Evolutionary conservation across 2,329 filamentous ascomycete species (phyloP).

Genomic region (Ramichloridium luteum): DNA sequence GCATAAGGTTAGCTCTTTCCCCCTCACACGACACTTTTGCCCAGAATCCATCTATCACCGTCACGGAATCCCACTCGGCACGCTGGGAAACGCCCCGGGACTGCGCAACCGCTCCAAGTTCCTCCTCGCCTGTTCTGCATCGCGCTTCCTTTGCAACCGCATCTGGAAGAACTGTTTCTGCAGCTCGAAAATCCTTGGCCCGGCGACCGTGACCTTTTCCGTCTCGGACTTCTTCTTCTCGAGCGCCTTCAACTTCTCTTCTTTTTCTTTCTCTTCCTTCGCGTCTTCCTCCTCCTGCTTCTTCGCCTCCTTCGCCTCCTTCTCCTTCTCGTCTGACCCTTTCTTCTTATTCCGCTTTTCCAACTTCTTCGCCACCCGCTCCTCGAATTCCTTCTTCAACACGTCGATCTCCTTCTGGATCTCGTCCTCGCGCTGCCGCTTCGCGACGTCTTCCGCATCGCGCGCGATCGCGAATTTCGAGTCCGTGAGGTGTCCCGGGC

Average conservation of each 20-base stretch:
- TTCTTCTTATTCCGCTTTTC: conserved; percentile 38
- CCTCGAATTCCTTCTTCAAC: conserved; percentile 40
- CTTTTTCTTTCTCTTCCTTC: conserved; percentile 30
- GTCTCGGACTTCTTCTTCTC: conserved; percentile 40
- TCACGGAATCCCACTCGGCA: conserved; percentile 67
- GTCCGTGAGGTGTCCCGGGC: conserved; percentile 71
- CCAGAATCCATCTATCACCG: too few relatives aligned
- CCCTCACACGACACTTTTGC: too few relatives aligned
- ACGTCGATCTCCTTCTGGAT: conserved; percentile 37
- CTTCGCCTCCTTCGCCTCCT: conserved; percentile 65
- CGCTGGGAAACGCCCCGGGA: conserved; percentile 71
- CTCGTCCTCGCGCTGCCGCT: conserved; percentile 41
- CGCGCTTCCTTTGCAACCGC: conserved; percentile 64
- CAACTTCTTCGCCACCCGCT: conserved; percentile 33
- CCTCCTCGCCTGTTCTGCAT: conserved; percentile 65
- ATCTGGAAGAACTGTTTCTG: conserved; percentile 87
- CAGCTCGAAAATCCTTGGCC: conserved; percentile 69
- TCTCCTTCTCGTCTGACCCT: conserved; percentile 51
- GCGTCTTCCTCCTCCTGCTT: conserved; percentile 53
- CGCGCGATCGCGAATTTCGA: conserved; percentile 63
- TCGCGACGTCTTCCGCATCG: conserved; percentile 50
- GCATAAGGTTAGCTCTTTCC: too few relatives aligned
- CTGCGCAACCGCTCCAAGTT: conserved; percentile 71
- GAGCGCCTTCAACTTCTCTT: conserved; percentile 30
- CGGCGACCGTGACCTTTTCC: conserved; percentile 51